Conservation (phyloP, 2,329 filamentous ascomycete genomes). For the Cladophialophora exuberans region DNA sequence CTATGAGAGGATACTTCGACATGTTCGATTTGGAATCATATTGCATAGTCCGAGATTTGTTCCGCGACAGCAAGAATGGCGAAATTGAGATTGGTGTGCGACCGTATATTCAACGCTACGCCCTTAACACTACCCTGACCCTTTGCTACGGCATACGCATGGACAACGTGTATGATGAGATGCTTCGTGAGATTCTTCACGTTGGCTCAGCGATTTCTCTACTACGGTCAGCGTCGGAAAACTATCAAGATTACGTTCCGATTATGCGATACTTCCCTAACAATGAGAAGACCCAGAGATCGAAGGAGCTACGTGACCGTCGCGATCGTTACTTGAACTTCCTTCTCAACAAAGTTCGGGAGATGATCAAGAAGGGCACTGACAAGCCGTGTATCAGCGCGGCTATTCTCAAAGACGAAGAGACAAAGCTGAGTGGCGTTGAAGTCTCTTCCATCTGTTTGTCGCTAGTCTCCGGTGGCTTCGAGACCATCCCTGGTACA, state of each 20-base stretch:
- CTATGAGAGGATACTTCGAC: constrained; percentile 72
- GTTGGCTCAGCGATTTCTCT: constrained; percentile 75
- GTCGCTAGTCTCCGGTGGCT: constrained; percentile 74
- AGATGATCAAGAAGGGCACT: constrained; percentile 59
- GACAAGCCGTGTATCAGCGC: constrained; percentile 67
- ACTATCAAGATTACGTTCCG: constrained; percentile 79
- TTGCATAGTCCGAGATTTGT: constrained; percentile 68
- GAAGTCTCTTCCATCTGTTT: constrained; percentile 76
- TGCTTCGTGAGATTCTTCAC: constrained; percentile 72
- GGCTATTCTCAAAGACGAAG: constrained; percentile 67
- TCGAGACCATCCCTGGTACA: constrained; percentile 76
- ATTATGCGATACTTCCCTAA: constrained; percentile 64
- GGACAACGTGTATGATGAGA: constrained; percentile 64
- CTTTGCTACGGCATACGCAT: constrained; percentile 77
- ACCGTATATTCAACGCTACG: constrained; percentile 70
- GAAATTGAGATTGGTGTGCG: constrained; percentile 65
- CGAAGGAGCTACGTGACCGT: constrained; percentile 64
- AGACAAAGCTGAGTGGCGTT: constrained; percentile 65
- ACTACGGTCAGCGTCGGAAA: constrained; percentile 76
- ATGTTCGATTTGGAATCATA: constrained; percentile 75
- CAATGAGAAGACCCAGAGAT: constrained; percentile 54
- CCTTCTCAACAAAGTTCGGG: constrained; percentile 59
- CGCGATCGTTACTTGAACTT: constrained; percentile 66
- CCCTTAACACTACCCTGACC: constrained; percentile 72
- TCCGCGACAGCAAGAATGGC: constrained; percentile 63